Percentiles rank a stretch among this genome's conserved stretches.
These are phyloP conservation scores for Magnaporthiopsis rhizophila DNA, from an alignment of 2,329 filamentous ascomycete genomes.

Conservation along the genomic window DNA sequence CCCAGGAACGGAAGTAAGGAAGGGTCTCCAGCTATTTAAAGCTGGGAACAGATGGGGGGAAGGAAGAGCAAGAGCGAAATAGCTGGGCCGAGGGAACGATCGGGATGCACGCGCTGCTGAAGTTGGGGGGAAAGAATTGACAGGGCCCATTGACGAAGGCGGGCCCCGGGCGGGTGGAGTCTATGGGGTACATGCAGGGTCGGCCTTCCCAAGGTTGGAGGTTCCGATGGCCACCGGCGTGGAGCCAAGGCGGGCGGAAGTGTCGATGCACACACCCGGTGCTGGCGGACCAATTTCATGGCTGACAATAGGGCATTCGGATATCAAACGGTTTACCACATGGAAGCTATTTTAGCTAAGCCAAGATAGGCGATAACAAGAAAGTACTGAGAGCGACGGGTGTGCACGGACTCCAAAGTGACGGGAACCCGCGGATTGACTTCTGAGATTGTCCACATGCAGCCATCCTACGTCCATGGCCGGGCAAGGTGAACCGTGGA, in stretches of 20 bases:
- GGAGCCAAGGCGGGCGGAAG: neutral
- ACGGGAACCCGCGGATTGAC: neutral
- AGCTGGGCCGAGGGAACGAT: neutral
- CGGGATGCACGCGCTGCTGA: neutral
- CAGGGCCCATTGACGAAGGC: neutral
- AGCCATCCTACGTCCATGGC: neutral
- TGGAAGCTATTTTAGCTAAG: too few relatives aligned
- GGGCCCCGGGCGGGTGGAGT: neutral
- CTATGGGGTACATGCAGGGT: neutral
- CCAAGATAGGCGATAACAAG: too few relatives aligned
- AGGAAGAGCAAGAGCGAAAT: neutral
- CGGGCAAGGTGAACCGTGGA: neutral
- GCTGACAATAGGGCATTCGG: too few relatives aligned
- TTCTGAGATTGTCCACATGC: neutral
- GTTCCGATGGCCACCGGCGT: neutral
- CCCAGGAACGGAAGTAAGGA: neutral
- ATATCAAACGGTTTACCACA: too few relatives aligned
- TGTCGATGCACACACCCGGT: neutral
- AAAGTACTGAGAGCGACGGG: too few relatives aligned
- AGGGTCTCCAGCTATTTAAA: neutral
- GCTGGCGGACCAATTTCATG: neutral
- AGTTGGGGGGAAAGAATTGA: neutral
- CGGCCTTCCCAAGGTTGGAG: neutral
- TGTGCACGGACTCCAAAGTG: neutral
- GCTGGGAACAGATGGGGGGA: neutral